Percentiles rank a stretch among this genome's conserved stretches.
These are phyloP conservation scores for Agrostemma githago DNA, from an alignment of 148 eudicot genomes.

Conservation along the genomic window DNA sequence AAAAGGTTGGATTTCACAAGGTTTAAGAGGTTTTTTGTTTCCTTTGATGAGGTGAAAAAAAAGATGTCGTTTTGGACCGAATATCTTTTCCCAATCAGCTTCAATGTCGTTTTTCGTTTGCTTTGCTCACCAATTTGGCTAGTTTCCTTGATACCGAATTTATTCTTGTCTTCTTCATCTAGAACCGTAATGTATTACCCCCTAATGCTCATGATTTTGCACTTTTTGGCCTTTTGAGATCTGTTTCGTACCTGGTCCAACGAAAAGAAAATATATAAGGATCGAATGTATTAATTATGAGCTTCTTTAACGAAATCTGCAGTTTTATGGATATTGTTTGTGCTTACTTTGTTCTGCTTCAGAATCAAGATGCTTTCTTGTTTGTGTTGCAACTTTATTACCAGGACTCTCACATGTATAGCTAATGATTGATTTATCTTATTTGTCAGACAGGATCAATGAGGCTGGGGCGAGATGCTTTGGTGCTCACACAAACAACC, in stretches of 20 bases:
- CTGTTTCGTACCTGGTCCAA: neutral
- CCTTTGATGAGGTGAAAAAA: no score
- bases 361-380: conserved; percentile 5
- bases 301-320: neutral
- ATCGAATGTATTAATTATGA: neutral
- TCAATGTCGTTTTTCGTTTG: no score
- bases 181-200: no score
- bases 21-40: neutral
- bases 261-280: neutral
- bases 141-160: no score
- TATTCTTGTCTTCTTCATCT: no score
- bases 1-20: neutral
- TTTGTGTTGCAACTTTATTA: neutral
- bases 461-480: conserved; percentile 78
- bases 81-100: no score
- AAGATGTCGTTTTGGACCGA: neutral
- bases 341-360: neutral
- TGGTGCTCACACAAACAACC: conserved; percentile 68
- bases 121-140: no score
- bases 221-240: neutral
- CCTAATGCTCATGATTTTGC: no score
- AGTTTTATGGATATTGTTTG: neutral
- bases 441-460: conserved; percentile 67
- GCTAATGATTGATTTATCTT: conserved; percentile 9
- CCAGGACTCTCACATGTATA: neutral